Evolutionary conservation across 345 rosid species (phyloP), one percentile per base, ranked within the genome.

Genomic region (Geranium rotundifolium): DNA sequence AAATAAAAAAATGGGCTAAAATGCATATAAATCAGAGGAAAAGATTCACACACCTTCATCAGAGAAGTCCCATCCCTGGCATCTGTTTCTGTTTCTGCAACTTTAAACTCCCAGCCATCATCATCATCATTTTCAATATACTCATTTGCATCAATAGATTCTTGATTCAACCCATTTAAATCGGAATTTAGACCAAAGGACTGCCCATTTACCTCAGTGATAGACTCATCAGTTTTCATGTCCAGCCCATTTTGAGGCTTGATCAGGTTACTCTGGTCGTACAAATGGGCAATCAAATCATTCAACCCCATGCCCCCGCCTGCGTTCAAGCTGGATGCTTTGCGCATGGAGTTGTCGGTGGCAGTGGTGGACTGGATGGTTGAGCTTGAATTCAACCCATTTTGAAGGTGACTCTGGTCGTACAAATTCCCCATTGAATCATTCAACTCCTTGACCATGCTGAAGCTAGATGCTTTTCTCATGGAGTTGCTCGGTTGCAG

Each of bases 271-370:
- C 60, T 76, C 15, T 68, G 72, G 64, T 23, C 29, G 54, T 76
- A 80, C 57, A 86, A 68, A 77, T 79, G 72, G 27, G 73, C 70
- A 65, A 91, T 67, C 70, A 83, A 20, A 62, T 82, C 85, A 60
- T 62, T 68, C 54, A 74, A 59, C 39, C 62, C 57, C 8, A 60
- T 34, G 41, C 41, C 41, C 10, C 6, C 57, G 58, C 15, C 65
- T 1, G 19, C 71, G 23, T 73, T 62, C 67, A 70, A 27, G 66
- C 56, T 57, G 55, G 73, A 70, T 20, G 64, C 71, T 57, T 69
- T 74, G 15, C 63, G 61, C 56, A 65, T 75, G 63, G 58, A 60
- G 16, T 46, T 46, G 15, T 18, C 58, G 65, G 69, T 67, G 37
- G 66, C 70, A 29, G 46, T 54, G 75, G 71, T 7, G 78, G 57